Base-by-base conservation (phyloP, 2,329 filamentous ascomycete species). In the Waltergamsia citrina region DNA sequence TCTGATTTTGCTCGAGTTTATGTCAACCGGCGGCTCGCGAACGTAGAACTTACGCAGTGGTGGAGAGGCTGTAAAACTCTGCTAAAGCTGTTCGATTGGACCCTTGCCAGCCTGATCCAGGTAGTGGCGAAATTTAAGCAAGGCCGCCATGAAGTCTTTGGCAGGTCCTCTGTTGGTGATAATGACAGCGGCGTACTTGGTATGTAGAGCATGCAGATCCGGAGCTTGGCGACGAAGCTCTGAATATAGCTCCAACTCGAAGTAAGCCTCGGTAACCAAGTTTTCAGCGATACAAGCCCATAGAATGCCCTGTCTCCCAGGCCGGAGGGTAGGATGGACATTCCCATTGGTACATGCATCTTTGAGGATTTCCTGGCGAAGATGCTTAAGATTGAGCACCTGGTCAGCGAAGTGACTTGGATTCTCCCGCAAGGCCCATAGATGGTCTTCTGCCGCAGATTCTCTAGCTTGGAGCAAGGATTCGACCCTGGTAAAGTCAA, bases 341-440 rank as follows among this genome's bases (percentile, higher is more conserved):
- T 49, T 36, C 12, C 59, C 59, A 4, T 45, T 18, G 0, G 36
- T 41, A n/a, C n/a, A n/a, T n/a, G n/a, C n/a, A 34, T 71, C 67
- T n/a, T 48, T 57, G 14, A 71, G 14, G 34, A 54, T 47, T 31
- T 70, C 62, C 7, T 50, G 47, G 1, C 60, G 52, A 42, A 77
- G 72, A 10, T 73, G 67, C 16, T 52, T 56, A 19, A 45, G 43
- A 2, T 71, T 64, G 7, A 45, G 40, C 2, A 74, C 28, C 1
- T 50, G 35, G 2, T 68, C 54, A 4, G 57, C 49, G 40, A 78
- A 78, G 49, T 76, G 78, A 1, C 51, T 51, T 0, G 74, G 73
- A 44, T 80, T 75, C 42, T 80, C 74, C 7, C 73, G 60, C 3
- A 80, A 51, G 0, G 59, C 44, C 62, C 63, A 71, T 0, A 76